Percentiles rank a stretch among this genome's conserved stretches.
These are phyloP conservation scores for Xerocomellus chrysenteron DNA, from an alignment of 768 basidiomycete species.

Conservation along the genomic window DNA sequence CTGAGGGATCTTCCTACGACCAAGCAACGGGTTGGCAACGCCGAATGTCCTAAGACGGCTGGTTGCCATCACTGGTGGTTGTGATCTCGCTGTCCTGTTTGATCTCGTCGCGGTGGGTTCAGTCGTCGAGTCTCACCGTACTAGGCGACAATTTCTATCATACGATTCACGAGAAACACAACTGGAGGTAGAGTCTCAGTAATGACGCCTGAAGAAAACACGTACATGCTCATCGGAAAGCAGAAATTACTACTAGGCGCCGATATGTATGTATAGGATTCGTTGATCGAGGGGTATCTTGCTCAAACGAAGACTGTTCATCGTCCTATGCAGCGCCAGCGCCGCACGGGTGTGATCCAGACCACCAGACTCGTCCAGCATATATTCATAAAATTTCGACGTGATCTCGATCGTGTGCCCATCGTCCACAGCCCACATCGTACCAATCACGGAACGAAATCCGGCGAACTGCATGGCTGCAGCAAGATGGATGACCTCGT, in stretches of 20 bases:
- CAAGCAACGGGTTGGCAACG: too few species aligned
- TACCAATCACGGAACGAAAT: constrained; percentile 12
- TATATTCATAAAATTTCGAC: background rate
- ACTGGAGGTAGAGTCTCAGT: too few species aligned
- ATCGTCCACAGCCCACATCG: constrained; percentile 16
- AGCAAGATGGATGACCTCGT: constrained; percentile 3
- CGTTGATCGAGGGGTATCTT: background rate
- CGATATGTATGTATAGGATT: constrained; percentile 5
- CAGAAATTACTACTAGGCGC: background rate
- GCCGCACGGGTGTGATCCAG: constrained; percentile 1
- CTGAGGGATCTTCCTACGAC: too few species aligned
- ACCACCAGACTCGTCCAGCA: background rate
- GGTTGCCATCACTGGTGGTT: too few species aligned
- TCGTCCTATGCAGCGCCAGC: constrained; percentile 3
- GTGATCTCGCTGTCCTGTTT: too few species aligned
- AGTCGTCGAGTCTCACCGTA: too few species aligned
- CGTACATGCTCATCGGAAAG: too few species aligned
- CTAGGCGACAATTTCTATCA: too few species aligned
- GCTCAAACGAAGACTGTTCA: background rate
- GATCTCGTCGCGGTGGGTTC: too few species aligned
- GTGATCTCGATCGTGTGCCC: background rate
- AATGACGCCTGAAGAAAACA: too few species aligned
- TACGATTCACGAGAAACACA: too few species aligned
- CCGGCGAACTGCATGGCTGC: constrained; percentile 4
- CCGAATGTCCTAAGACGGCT: too few species aligned